Evolutionary conservation across 305 asterid genomes (phyloP).

Genomic region (Ajuga reptans): DNA sequence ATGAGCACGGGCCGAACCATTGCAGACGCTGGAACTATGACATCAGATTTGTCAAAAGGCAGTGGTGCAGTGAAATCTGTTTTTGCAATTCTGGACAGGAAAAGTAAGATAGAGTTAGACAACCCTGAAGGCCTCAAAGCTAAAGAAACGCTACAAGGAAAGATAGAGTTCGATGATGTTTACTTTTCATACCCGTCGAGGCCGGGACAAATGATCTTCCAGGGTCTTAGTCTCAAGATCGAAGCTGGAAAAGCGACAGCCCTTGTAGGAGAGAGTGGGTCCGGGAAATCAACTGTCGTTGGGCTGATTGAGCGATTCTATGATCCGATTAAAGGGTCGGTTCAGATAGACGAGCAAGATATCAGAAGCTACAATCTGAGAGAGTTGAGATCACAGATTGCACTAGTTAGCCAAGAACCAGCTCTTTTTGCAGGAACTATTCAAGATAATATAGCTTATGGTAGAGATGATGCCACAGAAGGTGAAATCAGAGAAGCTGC

Average conservation of each 20-base stretch:
- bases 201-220: constrained; percentile 35
- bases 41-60: constrained; percentile 42
- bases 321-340: constrained; percentile 37
- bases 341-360: constrained; percentile 38
- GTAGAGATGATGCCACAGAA: constrained; percentile 36
- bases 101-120: constrained; percentile 34
- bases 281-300: constrained; percentile 48
- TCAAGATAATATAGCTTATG: constrained; percentile 41
- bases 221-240: constrained; percentile 32
- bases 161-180: constrained; percentile 37
- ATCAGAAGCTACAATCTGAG: constrained; percentile 36
- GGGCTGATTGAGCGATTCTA: constrained; percentile 47
- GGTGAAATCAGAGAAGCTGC: constrained; percentile 46
- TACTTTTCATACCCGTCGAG: constrained; percentile 40
- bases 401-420: constrained; percentile 55
- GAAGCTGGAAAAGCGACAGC: constrained; percentile 43
- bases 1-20: constrained; percentile 42
- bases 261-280: constrained; percentile 53
- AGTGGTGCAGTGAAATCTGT: constrained; percentile 33
- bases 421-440: constrained; percentile 46
- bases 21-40: constrained; percentile 49
- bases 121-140: constrained; percentile 23
- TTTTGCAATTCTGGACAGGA: constrained; percentile 32
- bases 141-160: constrained; percentile 24
- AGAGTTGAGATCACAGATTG: constrained; percentile 38